A percentile compares a stretch with the other conserved stretches of the same genome.
phyloP scores from a whole-genome alignment of 2,329 filamentous ascomycete species.

The Botryotinia calthae region DNA sequence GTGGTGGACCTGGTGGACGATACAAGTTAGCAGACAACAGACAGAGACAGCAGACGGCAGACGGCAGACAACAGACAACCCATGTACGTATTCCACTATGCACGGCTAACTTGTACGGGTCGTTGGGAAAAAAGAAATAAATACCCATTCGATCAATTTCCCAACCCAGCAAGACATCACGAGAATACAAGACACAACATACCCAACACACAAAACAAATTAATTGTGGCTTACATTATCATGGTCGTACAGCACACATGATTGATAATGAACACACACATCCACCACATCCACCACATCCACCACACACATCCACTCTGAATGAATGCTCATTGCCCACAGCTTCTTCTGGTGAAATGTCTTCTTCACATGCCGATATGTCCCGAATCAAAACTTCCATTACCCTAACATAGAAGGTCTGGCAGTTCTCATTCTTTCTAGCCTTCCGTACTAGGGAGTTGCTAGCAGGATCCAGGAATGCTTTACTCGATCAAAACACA shows the following conservation, averaged over 20 bases:
- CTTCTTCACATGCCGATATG: neutral
- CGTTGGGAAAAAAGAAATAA: too few species aligned
- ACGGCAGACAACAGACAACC: neutral
- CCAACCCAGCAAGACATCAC: neutral
- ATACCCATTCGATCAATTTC: too few species aligned
- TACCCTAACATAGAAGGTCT: neutral
- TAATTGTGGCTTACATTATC: neutral
- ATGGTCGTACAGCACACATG: neutral
- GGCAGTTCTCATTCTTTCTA: neutral
- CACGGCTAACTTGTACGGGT: too few species aligned
- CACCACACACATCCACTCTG: neutral
- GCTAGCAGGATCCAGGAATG: neutral
- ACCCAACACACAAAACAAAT: neutral
- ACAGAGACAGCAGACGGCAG: too few species aligned
- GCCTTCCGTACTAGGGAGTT: neutral
- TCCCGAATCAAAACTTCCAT: neutral
- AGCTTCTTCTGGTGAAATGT: neutral
- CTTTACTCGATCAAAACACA: slow-evolving; percentile 19
- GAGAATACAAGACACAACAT: too few species aligned
- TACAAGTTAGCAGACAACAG: too few species aligned
- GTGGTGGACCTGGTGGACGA: neutral
- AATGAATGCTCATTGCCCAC: neutral
- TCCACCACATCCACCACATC: neutral
- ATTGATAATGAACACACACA: neutral
- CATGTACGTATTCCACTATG: neutral